Conservation (phyloP, 441 rosid genomes). For the Isatis lusitanica region DNA sequence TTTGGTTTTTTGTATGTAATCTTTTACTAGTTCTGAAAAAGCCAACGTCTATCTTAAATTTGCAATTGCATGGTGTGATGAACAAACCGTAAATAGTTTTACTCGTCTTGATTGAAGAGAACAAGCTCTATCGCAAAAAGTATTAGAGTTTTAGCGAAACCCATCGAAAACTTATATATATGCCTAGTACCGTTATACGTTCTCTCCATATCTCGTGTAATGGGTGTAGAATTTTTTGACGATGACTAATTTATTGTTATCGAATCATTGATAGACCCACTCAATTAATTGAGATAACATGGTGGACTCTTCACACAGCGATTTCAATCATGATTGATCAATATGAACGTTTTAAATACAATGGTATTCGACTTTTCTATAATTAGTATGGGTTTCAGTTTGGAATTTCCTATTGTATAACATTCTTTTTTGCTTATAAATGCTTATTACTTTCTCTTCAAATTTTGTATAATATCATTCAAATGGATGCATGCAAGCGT, state of each 20-base stretch:
- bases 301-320: not conserved
- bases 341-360: constrained; percentile 1
- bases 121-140: not conserved
- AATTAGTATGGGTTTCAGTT: not conserved
- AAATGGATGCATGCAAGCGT: constrained; percentile 17
- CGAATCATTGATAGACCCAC: not conserved
- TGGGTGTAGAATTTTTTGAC: not conserved
- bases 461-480: not conserved
- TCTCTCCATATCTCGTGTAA: constrained; percentile 6
- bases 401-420: not conserved
- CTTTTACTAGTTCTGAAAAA: not conserved
- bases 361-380: not conserved
- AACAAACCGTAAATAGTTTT: not conserved
- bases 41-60: not conserved
- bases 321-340: not conserved
- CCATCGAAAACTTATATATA: not conserved
- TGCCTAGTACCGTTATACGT: not conserved
- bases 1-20: not conserved
- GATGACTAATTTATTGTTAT: not conserved
- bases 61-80: not conserved
- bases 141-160: not conserved
- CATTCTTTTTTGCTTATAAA: not conserved
- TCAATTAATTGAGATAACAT: not conserved
- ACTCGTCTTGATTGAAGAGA: not conserved
- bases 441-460: not conserved